Conservation (phyloP, 306 rosid species). For the peach (Prunus persica) region Prunus_persica_NCBIv2 NC_034016.1:11728501-11729000, state of each 20-base stretch:
- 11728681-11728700: background rate
- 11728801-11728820: too few relatives aligned
- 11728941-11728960: background rate
- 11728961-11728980: background rate
- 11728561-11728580: conserved; percentile 12
- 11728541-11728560: conserved; percentile 64
- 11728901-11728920: background rate
- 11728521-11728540: conserved; percentile 74
- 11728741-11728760: too few relatives aligned
- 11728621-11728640: background rate
- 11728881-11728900: background rate
- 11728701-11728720: background rate
- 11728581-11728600: background rate
- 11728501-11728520: conserved; percentile 90
- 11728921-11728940: too few relatives aligned
- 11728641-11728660: background rate
- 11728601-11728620: background rate
- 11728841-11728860: background rate
- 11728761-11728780: too few relatives aligned
- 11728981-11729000: background rate
- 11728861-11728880: conserved; percentile 4
- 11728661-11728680: background rate
- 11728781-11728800: too few relatives aligned
- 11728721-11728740: background rate
- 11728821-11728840: too few relatives aligned